Evolutionary conservation across 192 early-diverging fungal species (phyloP).

Genomic region (Piromyces finnis): DNA sequence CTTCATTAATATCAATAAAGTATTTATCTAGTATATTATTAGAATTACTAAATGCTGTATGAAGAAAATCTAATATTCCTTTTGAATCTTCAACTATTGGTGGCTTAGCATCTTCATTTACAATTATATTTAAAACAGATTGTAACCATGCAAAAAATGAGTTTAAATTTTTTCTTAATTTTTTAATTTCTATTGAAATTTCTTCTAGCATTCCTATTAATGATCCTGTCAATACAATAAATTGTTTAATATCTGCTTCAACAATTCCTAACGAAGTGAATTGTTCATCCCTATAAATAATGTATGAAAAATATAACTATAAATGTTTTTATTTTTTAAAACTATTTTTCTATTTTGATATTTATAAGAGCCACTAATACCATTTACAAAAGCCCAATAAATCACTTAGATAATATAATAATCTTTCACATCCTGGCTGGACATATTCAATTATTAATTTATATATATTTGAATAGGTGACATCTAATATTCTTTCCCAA

Average conservation of each 20-base stretch:
- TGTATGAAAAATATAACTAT: too few species aligned
- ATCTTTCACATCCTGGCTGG: not conserved
- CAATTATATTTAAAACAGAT: not conserved
- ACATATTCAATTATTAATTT: not conserved
- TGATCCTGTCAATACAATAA: not conserved
- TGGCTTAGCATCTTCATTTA: not conserved
- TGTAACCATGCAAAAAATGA: not conserved
- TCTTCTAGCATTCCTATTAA: not conserved
- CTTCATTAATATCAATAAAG: not conserved
- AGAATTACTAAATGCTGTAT: not conserved
- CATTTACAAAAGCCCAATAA: not conserved
- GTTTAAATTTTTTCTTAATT: not conserved
- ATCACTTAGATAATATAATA: not conserved
- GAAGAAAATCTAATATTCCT: not conserved
- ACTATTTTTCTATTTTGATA: too few species aligned
- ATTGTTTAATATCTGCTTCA: not conserved
- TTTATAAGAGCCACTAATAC: too few species aligned
- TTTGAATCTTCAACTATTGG: not conserved
- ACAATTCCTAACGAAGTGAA: not conserved
- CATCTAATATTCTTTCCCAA: not conserved
- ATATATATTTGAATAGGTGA: not conserved
- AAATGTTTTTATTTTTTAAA: too few species aligned
- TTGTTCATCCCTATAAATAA: not conserved
- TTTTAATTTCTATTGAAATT: not conserved
- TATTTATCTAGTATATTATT: not conserved